Base-by-base conservation (phyloP, 768 basidiomycete genomes). In the Termitomyces sp. region DNA sequence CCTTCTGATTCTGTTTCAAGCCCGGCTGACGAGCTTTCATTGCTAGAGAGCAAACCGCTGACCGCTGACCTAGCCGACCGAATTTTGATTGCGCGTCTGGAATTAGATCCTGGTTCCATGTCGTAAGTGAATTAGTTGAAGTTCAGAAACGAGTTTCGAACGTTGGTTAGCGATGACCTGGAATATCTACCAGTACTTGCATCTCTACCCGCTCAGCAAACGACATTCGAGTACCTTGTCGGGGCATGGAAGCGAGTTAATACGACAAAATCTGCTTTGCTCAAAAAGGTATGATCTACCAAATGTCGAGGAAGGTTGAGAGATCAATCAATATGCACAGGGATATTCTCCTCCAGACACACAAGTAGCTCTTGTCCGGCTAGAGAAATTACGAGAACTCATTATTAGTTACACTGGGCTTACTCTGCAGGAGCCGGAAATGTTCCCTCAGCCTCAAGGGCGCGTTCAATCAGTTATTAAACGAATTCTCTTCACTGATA, bases 191-290 rank as follows among this genome's bases (percentile, higher is more conserved):
- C 85, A 5, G 85, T 91, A 18, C 70, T 92, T 1, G 89, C 89
- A 3, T 88, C 88, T 24, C 74, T 98, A 18, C 92, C 94, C 9
- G 62, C 82, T 8, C 72, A 85, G 55, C 85, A 93, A 69, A 94
- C 95, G 0, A 79, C 84, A 0, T 93, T 96, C 58, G 92, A 97
- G 66, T 98, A 93, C 68, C 78, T 99, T 24, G 80, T 92, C 9
- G 88, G 88, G 20, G 88, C 90, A 65, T 99, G 96, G 96, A 94
- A 92, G 71, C 82, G 95, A n/a, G 63, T 90, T 42, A 88, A 90
- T 61, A 61, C 72, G 7, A 78, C 79, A 14, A 76, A 78, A 58
- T 71, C 77, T 39, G 73, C 77, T 18, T 67, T 91, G 22, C 59
- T 82, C 44, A 91, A 87, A 67, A 89, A 84, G 82, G 90, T 86